Evolutionary conservation across 306 rosid species (phyloP).

Genomic region (Trifolium subterraneum): DNA sequence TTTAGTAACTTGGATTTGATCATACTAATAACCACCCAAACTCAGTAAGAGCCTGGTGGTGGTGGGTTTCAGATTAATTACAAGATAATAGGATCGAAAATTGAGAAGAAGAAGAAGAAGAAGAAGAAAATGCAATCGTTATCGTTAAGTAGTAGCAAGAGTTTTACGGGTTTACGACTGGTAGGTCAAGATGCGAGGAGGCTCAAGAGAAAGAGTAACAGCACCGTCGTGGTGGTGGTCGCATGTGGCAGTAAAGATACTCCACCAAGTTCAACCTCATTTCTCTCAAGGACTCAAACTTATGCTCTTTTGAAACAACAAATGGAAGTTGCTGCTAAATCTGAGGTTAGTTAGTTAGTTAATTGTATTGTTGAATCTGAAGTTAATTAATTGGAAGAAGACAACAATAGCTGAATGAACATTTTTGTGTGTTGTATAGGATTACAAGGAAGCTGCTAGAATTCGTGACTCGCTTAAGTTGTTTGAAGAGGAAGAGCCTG

Average conservation of each 20-base stretch:
- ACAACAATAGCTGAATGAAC: not conserved
- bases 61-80: too few relatives aligned
- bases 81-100: not conserved
- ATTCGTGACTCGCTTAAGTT: constrained; percentile 78
- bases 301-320: constrained; percentile 84
- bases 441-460: constrained; percentile 95
- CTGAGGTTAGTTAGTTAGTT: constrained; percentile 59
- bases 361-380: not conserved
- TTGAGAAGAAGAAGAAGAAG: not conserved
- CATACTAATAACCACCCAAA: not conserved
- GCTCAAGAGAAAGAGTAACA: constrained; percentile 35
- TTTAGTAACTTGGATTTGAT: constrained; percentile 9
- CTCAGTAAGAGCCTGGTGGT: not conserved
- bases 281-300: constrained; percentile 72
- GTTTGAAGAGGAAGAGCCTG: constrained; percentile 88
- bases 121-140: constrained; percentile 74
- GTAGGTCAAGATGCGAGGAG: constrained; percentile 44
- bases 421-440: constrained; percentile 42
- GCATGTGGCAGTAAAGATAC: constrained; percentile 52
- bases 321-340: constrained; percentile 89
- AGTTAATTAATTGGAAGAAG: not conserved
- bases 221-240: constrained; percentile 50
- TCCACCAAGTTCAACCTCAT: constrained; percentile 47
- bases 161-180: constrained; percentile 49
- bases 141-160: constrained; percentile 59